Conservation (phyloP, 208 protist species). For the Phytomonas serpens region DNA sequence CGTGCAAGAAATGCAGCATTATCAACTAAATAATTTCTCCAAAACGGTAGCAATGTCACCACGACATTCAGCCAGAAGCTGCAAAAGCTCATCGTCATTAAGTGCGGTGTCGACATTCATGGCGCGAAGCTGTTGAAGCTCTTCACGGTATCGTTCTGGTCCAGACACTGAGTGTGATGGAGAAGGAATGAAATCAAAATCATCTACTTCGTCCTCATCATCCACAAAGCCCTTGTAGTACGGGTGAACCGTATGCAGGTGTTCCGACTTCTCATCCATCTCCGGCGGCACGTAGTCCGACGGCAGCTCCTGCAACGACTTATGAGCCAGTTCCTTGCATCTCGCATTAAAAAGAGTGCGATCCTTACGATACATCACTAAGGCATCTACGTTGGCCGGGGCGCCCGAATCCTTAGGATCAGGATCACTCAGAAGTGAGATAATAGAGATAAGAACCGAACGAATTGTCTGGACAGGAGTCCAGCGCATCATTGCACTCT, state of each 20-base stretch:
- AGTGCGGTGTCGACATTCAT: slow-evolving; percentile 55
- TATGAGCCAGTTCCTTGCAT: slow-evolving; percentile 67
- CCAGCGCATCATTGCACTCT: slow-evolving; percentile 94
- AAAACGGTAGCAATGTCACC: slow-evolving; percentile 72
- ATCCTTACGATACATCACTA: slow-evolving; percentile 82
- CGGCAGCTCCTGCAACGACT: slow-evolving; percentile 87
- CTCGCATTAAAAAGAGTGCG: slow-evolving; percentile 44
- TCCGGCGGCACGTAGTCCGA: slow-evolving; percentile 66
- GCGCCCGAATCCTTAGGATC: slow-evolving; percentile 89
- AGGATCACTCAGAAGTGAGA: slow-evolving; percentile 92
- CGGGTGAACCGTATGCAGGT: background rate
- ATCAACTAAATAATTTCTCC: slow-evolving; percentile 26
- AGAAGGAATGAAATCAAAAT: slow-evolving; percentile 14
- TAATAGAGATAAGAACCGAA: slow-evolving; percentile 92
- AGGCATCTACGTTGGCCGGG: slow-evolving; percentile 93
- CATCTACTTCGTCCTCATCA: slow-evolving; percentile 41
- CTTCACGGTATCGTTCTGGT: slow-evolving; percentile 34
- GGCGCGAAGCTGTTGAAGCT: slow-evolving; percentile 65
- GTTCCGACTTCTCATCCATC: slow-evolving; percentile 54
- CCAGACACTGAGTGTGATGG: slow-evolving; percentile 6
- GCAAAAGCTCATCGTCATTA: slow-evolving; percentile 48
- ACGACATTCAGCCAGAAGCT: slow-evolving; percentile 47
- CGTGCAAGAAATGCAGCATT: background rate
- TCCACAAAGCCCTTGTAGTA: slow-evolving; percentile 9
- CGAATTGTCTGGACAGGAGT: slow-evolving; percentile 93